phyloP scores from a whole-genome alignment of 2,329 filamentous ascomycete species.

The Trichoderma sp. region DNA sequence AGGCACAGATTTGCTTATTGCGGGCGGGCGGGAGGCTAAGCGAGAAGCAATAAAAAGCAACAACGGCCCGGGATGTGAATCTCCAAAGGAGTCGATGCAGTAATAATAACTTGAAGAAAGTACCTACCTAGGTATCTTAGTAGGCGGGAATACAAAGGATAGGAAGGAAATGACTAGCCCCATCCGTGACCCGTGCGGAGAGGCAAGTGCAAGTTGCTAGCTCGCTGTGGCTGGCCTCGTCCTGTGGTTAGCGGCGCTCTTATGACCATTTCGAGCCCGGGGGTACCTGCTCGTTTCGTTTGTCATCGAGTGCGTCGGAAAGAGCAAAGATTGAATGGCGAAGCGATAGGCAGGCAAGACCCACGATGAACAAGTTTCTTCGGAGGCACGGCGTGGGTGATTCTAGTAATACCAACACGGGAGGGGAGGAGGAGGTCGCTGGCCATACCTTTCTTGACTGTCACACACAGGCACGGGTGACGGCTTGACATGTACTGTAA shows the following conservation, averaged over 20 bases:
- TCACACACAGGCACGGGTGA: not conserved
- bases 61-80: too few species aligned
- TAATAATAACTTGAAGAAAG: not conserved
- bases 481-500: not conserved
- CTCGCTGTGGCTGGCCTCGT: conserved; percentile 8
- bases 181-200: conserved; percentile 16
- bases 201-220: not conserved
- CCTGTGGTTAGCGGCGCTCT: conserved; percentile 15
- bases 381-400: not conserved
- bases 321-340: not conserved
- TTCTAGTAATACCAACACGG: not conserved
- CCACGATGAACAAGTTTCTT: conserved; percentile 1
- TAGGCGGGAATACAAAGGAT: not conserved
- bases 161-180: not conserved
- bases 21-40: conserved; percentile 18
- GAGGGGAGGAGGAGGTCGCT: not conserved
- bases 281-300: conserved; percentile 6
- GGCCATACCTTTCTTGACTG: not conserved
- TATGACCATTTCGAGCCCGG: conserved; percentile 18
- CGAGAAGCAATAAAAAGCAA: conserved; percentile 13
- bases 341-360: conserved; percentile 1
- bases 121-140: not conserved
- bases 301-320: not conserved
- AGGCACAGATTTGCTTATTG: not conserved
- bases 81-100: too few species aligned